Base-by-base conservation (phyloP, 2,329 filamentous ascomycete species). In the Diplocarpon rosae region DNA sequence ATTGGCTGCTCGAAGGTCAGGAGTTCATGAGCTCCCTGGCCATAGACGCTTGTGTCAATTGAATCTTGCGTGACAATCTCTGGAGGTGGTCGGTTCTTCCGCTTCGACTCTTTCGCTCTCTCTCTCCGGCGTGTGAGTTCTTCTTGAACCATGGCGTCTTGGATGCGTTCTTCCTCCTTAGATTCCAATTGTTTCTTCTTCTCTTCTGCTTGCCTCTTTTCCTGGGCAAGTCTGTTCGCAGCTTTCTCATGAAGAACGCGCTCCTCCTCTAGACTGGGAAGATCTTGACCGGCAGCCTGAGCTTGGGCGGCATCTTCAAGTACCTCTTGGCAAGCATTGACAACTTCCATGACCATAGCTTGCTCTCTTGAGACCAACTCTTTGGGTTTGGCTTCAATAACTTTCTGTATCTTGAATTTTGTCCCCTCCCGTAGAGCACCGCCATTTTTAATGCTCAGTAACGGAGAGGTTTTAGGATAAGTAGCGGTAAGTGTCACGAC, bases 181-280 rank as follows among this genome's bases (percentile, higher is more conserved):
- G 66, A 71, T 52, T 79, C 78, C 48, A 78, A 68, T 31, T 70
- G 59, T 48, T 68, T 73, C 35, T 68, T 61, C 51, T 67, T 59
- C 48, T 68, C 64, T 52, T 65, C 65, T 50, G 68, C 63, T 42
- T 65, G 65, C 50, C 71, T 70, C 39, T 71, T 64, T 45, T 69
- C 65, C 43, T 66, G 57, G 2, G 71, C 83, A 41, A 76, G 65
- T 56, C 72, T 71, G 37, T 77, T 77, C 24, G 85, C 69, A 17
- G 76, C 77, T 16, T 83, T 83, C 65, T 93, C 85, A 50, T 94
- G 86, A 12, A 79, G 79, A 24, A 84, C 87, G 32, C 89, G 78
- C 63, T 96, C 89, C 56, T 93, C 87, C 58, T 94, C 87, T 6
- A 96, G 70, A 28, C 87, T 95, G 1, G 87, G 88, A 13, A 95